These are phyloP conservation scores for Zanthoxylum bungeanum DNA, from an alignment of 345 rosid species.

Conservation along the genomic window DNA sequence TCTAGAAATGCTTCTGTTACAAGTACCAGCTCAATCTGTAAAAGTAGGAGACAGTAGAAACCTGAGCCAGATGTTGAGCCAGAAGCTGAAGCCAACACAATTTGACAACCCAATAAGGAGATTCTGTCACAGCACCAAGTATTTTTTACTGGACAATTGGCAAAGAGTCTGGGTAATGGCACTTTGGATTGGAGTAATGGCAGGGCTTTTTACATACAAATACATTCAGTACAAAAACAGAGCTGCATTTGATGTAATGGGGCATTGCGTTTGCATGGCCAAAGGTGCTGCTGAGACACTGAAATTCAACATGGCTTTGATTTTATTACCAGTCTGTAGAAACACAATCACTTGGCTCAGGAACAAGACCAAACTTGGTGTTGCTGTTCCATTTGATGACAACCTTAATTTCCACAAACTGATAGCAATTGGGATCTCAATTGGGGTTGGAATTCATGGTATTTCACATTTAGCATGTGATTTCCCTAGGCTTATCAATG, in stretches of 20 bases:
- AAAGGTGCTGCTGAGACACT: conserved; percentile 80
- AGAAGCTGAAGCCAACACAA: conserved; percentile 56
- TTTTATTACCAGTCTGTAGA: conserved; percentile 69
- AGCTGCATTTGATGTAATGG: conserved; percentile 63
- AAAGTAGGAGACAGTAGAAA: conserved; percentile 60
- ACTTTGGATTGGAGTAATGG: conserved; percentile 58
- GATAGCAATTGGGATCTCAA: conserved; percentile 54
- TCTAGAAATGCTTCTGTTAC: conserved; percentile 61
- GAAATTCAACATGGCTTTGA: conserved; percentile 75
- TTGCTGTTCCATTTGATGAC: conserved; percentile 81
- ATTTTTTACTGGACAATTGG: conserved; percentile 71
- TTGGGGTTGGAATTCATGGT: conserved; percentile 63
- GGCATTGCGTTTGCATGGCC: conserved; percentile 64
- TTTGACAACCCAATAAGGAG: conserved; percentile 47
- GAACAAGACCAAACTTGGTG: conserved; percentile 61
- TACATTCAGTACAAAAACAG: conserved; percentile 45
- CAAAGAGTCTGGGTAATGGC: conserved; percentile 69
- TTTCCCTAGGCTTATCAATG: conserved; percentile 59
- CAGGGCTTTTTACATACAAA: conserved; percentile 56
- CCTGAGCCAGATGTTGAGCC: conserved; percentile 74
- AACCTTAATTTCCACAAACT: conserved; percentile 86
- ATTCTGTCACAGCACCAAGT: conserved; percentile 36
- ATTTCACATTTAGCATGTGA: conserved; percentile 63
- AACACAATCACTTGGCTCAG: conserved; percentile 85
- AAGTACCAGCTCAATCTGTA: conserved; percentile 49